Conservation (phyloP, 768 basidiomycete genomes). For the Peribolospora baueri region DNA sequence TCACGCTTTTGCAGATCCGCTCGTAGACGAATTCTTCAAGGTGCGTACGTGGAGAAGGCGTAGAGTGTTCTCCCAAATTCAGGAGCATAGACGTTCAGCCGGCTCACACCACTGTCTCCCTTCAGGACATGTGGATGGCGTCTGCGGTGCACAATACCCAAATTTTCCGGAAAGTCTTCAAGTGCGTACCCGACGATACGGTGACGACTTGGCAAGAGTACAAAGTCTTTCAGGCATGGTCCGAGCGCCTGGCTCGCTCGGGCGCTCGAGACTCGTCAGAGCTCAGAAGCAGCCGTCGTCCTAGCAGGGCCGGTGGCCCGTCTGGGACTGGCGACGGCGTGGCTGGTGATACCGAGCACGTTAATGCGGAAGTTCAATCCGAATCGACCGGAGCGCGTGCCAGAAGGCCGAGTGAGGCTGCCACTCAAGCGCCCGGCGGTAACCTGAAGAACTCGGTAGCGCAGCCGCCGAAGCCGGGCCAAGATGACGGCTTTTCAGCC, state of each 20-base stretch:
- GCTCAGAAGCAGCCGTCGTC: constrained; percentile 13
- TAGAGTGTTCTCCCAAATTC: neutral
- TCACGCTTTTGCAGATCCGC: constrained; percentile 64
- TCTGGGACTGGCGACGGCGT: too few species aligned
- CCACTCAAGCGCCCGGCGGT: constrained; percentile 10
- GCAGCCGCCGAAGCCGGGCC: constrained; percentile 16
- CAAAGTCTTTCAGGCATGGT: constrained; percentile 54
- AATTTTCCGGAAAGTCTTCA: constrained; percentile 85
- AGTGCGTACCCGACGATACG: constrained; percentile 72
- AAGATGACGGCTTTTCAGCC: constrained; percentile 48
- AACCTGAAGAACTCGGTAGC: constrained; percentile 4
- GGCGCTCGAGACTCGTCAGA: constrained; percentile 14
- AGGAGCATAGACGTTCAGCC: neutral
- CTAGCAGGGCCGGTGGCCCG: constrained; percentile 13
- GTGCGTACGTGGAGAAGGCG: constrained; percentile 33
- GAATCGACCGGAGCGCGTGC: neutral
- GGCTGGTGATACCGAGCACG: constrained; percentile 16
- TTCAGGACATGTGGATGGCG: constrained; percentile 22
- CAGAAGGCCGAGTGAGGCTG: constrained; percentile 10
- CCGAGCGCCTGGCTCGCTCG: constrained; percentile 34
- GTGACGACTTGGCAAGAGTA: constrained; percentile 90
- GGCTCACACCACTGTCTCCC: neutral
- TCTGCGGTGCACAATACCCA: constrained; percentile 81
- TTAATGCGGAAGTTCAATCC: constrained; percentile 32
- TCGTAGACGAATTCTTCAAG: constrained; percentile 70